Conservation (phyloP, 1,139 yeast species). For the Pichia cactophila region DNA sequence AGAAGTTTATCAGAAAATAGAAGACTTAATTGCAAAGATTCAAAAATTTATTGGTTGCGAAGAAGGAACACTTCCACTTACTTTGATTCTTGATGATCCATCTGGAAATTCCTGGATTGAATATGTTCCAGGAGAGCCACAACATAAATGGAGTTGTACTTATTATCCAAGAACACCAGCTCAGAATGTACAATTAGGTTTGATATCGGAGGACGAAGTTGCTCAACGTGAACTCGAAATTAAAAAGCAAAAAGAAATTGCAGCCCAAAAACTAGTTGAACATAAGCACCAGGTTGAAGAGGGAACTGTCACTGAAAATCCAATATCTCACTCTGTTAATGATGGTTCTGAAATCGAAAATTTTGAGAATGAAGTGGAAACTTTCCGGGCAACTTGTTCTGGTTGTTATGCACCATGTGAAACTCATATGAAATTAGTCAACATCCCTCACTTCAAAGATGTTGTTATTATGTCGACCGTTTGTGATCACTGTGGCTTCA, state of each 20-base stretch:
- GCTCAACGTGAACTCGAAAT: constrained; percentile 42
- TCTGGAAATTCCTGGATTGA: constrained; percentile 98
- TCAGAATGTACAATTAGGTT: constrained; percentile 82
- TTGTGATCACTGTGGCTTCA: constrained; percentile 91
- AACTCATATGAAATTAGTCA: constrained; percentile 94
- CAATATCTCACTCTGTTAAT: constrained; percentile 50
- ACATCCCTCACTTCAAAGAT: constrained; percentile 96
- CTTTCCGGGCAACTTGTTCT: constrained; percentile 88
- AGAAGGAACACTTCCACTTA: constrained; percentile 64
- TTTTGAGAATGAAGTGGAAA: constrained; percentile 81
- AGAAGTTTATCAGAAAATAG: constrained; percentile 67
- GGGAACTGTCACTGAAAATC: constrained; percentile 32
- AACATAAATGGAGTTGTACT: constrained; percentile 83
- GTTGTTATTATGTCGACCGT: constrained; percentile 94
- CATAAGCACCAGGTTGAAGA: constrained; percentile 16
- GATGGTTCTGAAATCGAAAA: constrained; percentile 80
- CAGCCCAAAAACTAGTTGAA: constrained; percentile 23
- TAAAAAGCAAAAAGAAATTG: constrained; percentile 30
- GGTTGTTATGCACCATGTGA: constrained; percentile 75
- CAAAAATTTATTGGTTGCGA: constrained; percentile 54
- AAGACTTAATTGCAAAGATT: constrained; percentile 56
- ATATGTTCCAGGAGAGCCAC: constrained; percentile 77
- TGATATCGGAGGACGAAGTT: constrained; percentile 71
- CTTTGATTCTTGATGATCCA: constrained; percentile 83
- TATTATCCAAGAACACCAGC: constrained; percentile 84